Conservation (phyloP, 176 grass and related monocot species). For the Eragrostis curvula region DNA sequence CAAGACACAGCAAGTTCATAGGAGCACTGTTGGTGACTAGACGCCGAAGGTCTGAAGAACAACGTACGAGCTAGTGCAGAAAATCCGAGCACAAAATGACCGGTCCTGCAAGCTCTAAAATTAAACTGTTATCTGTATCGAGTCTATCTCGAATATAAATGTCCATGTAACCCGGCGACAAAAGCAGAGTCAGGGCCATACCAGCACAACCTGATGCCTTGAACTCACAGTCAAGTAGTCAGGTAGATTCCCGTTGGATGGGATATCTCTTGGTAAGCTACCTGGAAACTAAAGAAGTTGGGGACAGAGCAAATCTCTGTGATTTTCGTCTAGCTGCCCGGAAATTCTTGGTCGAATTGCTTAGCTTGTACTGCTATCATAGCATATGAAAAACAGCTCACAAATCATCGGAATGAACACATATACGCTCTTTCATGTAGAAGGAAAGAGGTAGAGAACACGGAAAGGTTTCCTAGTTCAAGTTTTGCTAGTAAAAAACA, state of each 20-base stretch:
- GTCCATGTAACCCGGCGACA: conserved; percentile 7
- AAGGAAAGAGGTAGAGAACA: not conserved
- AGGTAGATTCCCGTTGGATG: not conserved
- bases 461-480: not conserved
- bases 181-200: not conserved
- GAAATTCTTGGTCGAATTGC: not conserved
- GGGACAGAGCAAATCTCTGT: not conserved
- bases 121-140: not conserved
- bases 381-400: not conserved
- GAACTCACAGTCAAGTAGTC: not conserved
- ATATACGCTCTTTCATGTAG: not conserved
- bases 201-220: not conserved
- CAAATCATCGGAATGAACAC: not conserved
- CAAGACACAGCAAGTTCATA: too few relatives aligned
- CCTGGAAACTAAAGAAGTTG: not conserved
- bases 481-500: not conserved
- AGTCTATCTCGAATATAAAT: not conserved
- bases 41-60: not conserved
- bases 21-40: too few relatives aligned
- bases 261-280: not conserved
- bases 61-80: not conserved
- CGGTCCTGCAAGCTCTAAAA: not conserved
- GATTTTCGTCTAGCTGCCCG: not conserved
- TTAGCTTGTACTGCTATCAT: not conserved
- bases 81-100: not conserved